Evolutionary conservation across 2,329 filamentous ascomycete species (phyloP).

Genomic region (Sporothrix brasiliensis): DNA sequence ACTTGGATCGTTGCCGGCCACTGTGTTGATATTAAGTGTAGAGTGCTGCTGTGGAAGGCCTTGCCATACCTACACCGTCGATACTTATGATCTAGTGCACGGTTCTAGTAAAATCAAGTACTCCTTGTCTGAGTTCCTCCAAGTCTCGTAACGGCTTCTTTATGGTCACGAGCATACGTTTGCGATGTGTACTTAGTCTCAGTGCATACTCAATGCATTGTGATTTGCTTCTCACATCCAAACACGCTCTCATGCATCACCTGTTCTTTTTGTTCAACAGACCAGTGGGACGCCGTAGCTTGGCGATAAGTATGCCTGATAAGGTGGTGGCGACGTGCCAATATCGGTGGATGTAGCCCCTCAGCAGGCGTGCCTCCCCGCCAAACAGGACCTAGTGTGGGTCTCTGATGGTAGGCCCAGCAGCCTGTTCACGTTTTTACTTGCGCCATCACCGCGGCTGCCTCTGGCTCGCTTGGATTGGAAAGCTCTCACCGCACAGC

Average conservation of each 20-base stretch:
- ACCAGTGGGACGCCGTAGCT: not conserved
- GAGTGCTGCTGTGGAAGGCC: not conserved
- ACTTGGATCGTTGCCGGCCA: not conserved
- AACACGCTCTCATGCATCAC: not conserved
- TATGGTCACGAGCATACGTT: not conserved
- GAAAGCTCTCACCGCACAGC: not conserved
- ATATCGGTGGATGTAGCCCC: not conserved
- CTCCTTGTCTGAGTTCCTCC: not conserved
- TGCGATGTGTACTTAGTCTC: too few relatives aligned
- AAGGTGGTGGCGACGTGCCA: not conserved
- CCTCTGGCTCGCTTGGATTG: slow-evolving; percentile 20
- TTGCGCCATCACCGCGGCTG: slow-evolving; percentile 32
- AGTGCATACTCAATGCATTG: too few relatives aligned
- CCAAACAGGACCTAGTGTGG: slow-evolving; percentile 24
- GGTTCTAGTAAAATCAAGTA: not conserved
- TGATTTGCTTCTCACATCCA: too few relatives aligned
- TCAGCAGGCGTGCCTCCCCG: not conserved
- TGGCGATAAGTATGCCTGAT: not conserved
- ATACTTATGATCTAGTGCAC: not conserved
- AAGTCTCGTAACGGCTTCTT: not conserved
- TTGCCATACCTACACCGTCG: not conserved
- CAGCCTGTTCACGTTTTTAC: slow-evolving; percentile 12
- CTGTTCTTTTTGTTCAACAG: not conserved
- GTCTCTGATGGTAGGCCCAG: slow-evolving; percentile 14
- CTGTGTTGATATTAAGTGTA: too few relatives aligned